A percentile compares a stretch with the other conserved stretches of the same genome.
Evolutionary conservation across 305 asterid genomes (phyloP).

Genomic region (Ajuga reptans): DNA sequence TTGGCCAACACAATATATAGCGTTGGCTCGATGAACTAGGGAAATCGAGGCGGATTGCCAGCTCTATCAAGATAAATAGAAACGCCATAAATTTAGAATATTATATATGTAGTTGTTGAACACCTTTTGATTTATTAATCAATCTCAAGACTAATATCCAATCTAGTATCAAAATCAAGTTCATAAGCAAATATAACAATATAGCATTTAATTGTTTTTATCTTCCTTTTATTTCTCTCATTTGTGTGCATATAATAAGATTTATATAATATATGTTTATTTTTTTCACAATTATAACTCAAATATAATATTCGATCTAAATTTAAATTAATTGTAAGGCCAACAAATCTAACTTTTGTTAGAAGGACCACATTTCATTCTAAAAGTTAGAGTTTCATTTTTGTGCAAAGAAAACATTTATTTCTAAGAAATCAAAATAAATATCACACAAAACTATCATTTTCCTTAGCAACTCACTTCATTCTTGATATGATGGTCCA

Average conservation of each 20-base stretch:
- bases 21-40: too few species aligned
- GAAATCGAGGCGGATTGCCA: too few species aligned
- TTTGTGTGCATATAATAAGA: too few species aligned
- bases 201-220: too few species aligned
- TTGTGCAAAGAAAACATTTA: not conserved
- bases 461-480: not conserved
- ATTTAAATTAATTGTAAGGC: not conserved
- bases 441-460: not conserved
- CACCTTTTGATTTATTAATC: not conserved
- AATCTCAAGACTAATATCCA: not conserved
- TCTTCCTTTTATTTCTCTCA: too few species aligned
- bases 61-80: not conserved
- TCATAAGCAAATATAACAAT: not conserved
- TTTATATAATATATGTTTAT: too few species aligned
- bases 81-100: not conserved
- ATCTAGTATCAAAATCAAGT: not conserved
- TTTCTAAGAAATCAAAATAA: not conserved
- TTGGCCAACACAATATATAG: too few species aligned
- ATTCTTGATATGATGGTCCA: too few species aligned
- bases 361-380: slow-evolving; percentile 14
- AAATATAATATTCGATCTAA: too few species aligned
- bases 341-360: not conserved
- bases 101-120: not conserved
- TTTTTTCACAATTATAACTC: too few species aligned
- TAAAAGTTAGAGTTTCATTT: not conserved